These are phyloP conservation scores for Diutina scorzettiae DNA, from an alignment of 1,139 yeast species.

Conservation along the genomic window DNA sequence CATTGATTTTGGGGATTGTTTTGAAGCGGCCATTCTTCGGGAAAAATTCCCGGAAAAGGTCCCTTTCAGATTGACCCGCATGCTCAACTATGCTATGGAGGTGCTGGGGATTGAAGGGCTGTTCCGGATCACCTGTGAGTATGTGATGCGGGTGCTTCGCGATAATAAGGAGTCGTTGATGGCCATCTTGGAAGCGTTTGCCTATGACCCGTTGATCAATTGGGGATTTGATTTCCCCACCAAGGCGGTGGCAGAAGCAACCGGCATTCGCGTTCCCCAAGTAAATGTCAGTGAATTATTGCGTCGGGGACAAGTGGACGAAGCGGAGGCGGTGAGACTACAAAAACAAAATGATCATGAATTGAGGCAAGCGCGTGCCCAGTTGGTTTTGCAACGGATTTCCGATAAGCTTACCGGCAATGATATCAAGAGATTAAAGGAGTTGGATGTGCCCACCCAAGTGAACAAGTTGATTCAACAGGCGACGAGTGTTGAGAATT, in stretches of 20 bases:
- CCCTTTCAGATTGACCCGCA: constrained; percentile 91
- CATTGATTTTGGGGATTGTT: constrained; percentile 98
- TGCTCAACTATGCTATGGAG: constrained; percentile 98
- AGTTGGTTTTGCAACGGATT: constrained; percentile 78
- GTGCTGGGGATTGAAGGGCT: constrained; percentile 98
- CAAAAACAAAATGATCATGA: constrained; percentile 71
- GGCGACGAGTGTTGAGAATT: constrained; percentile 91
- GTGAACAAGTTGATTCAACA: constrained; percentile 91
- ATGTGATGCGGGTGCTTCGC: constrained; percentile 89
- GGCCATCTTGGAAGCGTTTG: constrained; percentile 98
- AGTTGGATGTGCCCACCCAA: constrained; percentile 75
- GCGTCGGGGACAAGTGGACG: constrained; percentile 65
- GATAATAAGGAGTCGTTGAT: constrained; percentile 91
- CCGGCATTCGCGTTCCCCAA: constrained; percentile 57
- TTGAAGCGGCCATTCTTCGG: constrained; percentile 92
- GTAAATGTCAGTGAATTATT: constrained; percentile 55
- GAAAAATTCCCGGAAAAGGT: constrained; percentile 98
- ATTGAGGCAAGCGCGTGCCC: constrained; percentile 82
- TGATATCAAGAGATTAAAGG: constrained; percentile 65
- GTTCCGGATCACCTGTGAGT: constrained; percentile 91
- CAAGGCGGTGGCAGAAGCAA: constrained; percentile 60
- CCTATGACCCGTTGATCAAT: constrained; percentile 93
- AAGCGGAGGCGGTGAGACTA: constrained; percentile 58
- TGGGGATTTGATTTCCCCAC: constrained; percentile 97
- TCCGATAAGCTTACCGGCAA: constrained; percentile 90